Percentiles rank a stretch among this genome's conserved stretches.
These are phyloP conservation scores for Lyophyllum semitale DNA, from an alignment of 768 basidiomycete species.

Conservation along the genomic window DNA sequence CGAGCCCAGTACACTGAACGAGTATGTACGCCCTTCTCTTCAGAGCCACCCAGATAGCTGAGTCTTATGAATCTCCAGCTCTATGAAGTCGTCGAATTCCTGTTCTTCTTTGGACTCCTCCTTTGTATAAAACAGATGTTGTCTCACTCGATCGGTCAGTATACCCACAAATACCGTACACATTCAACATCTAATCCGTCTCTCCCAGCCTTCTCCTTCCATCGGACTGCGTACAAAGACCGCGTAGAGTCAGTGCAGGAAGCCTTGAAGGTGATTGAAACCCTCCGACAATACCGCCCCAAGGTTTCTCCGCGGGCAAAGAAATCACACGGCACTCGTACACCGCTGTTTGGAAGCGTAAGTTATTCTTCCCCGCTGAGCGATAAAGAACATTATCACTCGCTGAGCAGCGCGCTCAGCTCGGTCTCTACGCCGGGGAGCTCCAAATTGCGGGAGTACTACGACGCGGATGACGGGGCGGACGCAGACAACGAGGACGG, in stretches of 20 bases:
- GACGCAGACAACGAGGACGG: slow-evolving; percentile 20
- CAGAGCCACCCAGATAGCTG: background rate
- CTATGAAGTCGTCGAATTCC: slow-evolving; percentile 66
- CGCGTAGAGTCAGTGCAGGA: slow-evolving; percentile 60
- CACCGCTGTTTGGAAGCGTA: slow-evolving; percentile 41
- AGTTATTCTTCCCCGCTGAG: slow-evolving; percentile 9
- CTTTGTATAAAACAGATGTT: slow-evolving; percentile 66
- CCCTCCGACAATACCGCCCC: slow-evolving; percentile 66
- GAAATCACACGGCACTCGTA: slow-evolving; percentile 38
- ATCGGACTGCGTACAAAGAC: slow-evolving; percentile 75
- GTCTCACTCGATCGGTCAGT: slow-evolving; percentile 59
- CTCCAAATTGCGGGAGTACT: slow-evolving; percentile 12
- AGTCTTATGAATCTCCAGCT: slow-evolving; percentile 34
- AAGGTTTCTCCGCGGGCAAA: slow-evolving; percentile 30
- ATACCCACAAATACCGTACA: background rate
- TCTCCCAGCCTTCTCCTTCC: slow-evolving; percentile 65
- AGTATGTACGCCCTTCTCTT: slow-evolving; percentile 30
- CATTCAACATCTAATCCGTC: background rate
- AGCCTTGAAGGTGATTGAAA: slow-evolving; percentile 62
- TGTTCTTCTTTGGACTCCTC: slow-evolving; percentile 75
- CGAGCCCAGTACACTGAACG: slow-evolving; percentile 61
- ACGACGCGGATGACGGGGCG: slow-evolving; percentile 9
- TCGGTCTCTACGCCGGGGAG: slow-evolving; percentile 20
- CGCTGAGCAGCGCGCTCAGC: slow-evolving; percentile 31
- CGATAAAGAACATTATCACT: slow-evolving; percentile 49